phyloP scores from a whole-genome alignment of 768 basidiomycete species.

The Cystobasidium ongulense region DNA sequence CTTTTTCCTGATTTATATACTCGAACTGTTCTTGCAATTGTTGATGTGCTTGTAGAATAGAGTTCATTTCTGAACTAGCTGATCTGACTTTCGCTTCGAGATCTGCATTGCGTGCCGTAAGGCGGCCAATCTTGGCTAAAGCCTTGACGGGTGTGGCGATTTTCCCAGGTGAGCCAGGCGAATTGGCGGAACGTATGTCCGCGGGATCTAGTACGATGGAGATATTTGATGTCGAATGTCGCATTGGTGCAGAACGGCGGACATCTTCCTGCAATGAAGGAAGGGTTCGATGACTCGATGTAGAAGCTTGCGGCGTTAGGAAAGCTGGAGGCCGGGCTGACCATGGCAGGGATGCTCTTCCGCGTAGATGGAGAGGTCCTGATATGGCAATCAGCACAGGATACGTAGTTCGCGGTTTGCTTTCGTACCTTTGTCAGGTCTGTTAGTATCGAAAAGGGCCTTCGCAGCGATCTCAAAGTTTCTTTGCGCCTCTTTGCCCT shows the following conservation, averaged over 20 bases:
- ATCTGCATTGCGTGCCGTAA: constrained; percentile 11
- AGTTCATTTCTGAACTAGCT: not conserved
- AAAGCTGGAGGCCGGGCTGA: not conserved
- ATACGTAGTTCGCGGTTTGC: too few species aligned
- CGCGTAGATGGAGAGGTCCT: not conserved
- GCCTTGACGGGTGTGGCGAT: not conserved
- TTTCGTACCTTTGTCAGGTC: not conserved
- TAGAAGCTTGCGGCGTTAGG: not conserved
- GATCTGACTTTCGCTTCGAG: not conserved
- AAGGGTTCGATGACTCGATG: not conserved
- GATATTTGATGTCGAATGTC: not conserved
- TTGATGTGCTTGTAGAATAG: not conserved
- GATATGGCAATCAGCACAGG: not conserved
- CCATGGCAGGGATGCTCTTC: not conserved
- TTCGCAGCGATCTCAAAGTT: constrained; percentile 5
- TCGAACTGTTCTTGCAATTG: not conserved
- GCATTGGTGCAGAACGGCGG: constrained; percentile 14
- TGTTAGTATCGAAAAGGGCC: not conserved
- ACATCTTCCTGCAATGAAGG: not conserved
- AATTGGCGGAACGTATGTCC: not conserved
- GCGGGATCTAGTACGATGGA: not conserved
- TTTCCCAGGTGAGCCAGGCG: not conserved
- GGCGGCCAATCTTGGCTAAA: constrained; percentile 16
- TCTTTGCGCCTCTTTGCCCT: not conserved
- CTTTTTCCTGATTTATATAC: not conserved